A percentile compares a stretch with the other conserved stretches of the same genome.
These are phyloP conservation scores for Candida stauntonica DNA, from an alignment of 805 yeast genomes.

Conservation along the genomic window DNA sequence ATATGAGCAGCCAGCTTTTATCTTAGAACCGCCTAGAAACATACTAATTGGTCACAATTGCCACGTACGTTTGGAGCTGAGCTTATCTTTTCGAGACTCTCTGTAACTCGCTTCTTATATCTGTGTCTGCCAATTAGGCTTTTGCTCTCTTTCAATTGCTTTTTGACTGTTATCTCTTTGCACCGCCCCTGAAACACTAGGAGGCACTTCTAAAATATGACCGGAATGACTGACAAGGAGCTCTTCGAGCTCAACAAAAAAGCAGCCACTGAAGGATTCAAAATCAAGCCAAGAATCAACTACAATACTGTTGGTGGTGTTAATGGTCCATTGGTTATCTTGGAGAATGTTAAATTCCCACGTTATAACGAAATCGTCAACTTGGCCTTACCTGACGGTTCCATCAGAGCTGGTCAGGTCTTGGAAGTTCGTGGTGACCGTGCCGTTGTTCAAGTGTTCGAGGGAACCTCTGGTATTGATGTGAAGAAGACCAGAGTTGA, in stretches of 20 bases:
- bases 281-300: constrained; percentile 83
- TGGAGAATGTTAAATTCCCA: constrained; percentile 82
- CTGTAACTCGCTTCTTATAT: too few relatives aligned
- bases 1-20: constrained; percentile 6
- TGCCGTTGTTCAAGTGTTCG: constrained; percentile 98
- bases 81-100: too few relatives aligned
- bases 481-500: constrained; percentile 97
- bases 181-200: too few relatives aligned
- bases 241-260: constrained; percentile 73
- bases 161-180: too few relatives aligned
- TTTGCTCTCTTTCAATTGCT: too few relatives aligned
- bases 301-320: constrained; percentile 98
- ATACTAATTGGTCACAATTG: too few relatives aligned
- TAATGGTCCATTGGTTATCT: constrained; percentile 94
- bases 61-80: too few relatives aligned
- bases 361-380: constrained; percentile 96
- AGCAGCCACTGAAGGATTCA: constrained; percentile 90
- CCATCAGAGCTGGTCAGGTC: constrained; percentile 94
- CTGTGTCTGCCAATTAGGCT: too few relatives aligned
- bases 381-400: constrained; percentile 93
- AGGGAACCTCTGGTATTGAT: constrained; percentile 98
- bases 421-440: constrained; percentile 95
- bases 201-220: too few relatives aligned
- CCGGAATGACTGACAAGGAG: constrained; percentile 35
- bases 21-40: too few relatives aligned